Base-by-base conservation (phyloP, 2,329 filamentous ascomycete genomes). In the Coccinonectria pachysandricola region DNA sequence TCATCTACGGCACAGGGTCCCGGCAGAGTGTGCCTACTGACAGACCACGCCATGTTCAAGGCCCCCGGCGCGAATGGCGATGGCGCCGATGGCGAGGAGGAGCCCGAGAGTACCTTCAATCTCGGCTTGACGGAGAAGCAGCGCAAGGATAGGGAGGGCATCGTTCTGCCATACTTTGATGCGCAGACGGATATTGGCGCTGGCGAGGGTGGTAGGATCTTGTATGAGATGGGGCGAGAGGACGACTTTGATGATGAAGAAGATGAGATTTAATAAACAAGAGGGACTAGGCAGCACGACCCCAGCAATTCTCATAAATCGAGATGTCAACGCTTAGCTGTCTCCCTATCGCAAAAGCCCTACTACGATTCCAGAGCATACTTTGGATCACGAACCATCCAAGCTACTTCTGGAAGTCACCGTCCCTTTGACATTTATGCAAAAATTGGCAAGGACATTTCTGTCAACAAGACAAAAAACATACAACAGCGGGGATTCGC, bases 241-340 rank as follows among this genome's bases (percentile, higher is more conserved):
- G 91, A 98, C 55, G 86, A 96, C 52, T 96, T 95, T 58, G 87
- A 94, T 43, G 87, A 93, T 32, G 86, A 93, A 48, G 86, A 95
- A 47, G 87, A 95, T 57, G 87, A 95, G 57, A 86, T 88, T 40
- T 87, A 57, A 35, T n/a, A n/a, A n/a, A n/a, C n/a, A n/a, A n/a
- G n/a, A n/a, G n/a, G n/a, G n/a, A n/a, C n/a, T n/a, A n/a, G n/a
- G n/a, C n/a, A n/a, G n/a, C n/a, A n/a, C n/a, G n/a, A n/a, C n/a
- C n/a, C n/a, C n/a, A n/a, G n/a, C n/a, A n/a, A n/a, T n/a, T n/a
- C n/a, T n/a, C n/a, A n/a, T n/a, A n/a, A n/a, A n/a, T n/a, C n/a
- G n/a, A n/a, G n/a, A n/a, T n/a, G n/a, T n/a, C n/a, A n/a, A n/a
- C n/a, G n/a, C n/a, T n/a, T n/a, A n/a, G n/a, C n/a, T n/a, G n/a